Evolutionary conservation across 768 basidiomycete genomes (phyloP).

Genomic region (Tricholoma hemisulphureum): DNA sequence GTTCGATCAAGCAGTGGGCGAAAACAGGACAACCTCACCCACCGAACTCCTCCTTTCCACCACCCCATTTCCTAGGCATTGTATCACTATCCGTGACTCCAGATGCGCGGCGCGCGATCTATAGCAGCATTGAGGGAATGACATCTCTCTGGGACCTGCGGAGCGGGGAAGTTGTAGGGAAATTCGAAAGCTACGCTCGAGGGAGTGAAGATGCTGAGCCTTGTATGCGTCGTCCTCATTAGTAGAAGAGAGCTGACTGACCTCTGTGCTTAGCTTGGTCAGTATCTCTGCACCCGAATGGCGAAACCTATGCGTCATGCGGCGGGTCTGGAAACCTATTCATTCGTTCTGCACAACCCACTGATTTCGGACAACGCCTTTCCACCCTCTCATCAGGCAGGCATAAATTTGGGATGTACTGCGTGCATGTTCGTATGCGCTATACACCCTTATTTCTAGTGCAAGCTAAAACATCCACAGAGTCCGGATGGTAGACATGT

Average conservation of each 20-base stretch:
- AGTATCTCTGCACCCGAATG: constrained; percentile 75
- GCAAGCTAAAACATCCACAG: constrained; percentile 38
- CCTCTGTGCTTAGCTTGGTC: constrained; percentile 66
- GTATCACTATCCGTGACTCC: constrained; percentile 74
- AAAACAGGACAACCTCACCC: constrained; percentile 57
- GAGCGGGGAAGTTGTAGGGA: constrained; percentile 57
- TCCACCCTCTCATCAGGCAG: constrained; percentile 62
- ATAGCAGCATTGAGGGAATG: constrained; percentile 83
- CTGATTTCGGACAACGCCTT: constrained; percentile 66
- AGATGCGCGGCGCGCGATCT: constrained; percentile 64
- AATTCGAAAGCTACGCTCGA: constrained; percentile 71
- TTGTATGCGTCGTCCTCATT: constrained; percentile 48
- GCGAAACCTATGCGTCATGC: constrained; percentile 71
- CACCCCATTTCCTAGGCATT: constrained; percentile 82
- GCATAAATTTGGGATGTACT: constrained; percentile 75
- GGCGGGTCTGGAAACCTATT: constrained; percentile 69
- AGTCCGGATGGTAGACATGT: constrained; percentile 85
- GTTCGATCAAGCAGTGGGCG: constrained; percentile 72
- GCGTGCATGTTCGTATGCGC: constrained; percentile 55
- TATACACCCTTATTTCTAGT: not conserved
- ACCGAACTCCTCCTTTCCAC: constrained; percentile 47
- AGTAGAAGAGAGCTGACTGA: not conserved
- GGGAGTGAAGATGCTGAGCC: constrained; percentile 61
- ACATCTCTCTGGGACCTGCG: constrained; percentile 74
- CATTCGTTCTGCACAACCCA: constrained; percentile 66